Evolutionary conservation across 352 stramenopile genomes (phyloP).

Genomic region (Detonula confervacea): DNA sequence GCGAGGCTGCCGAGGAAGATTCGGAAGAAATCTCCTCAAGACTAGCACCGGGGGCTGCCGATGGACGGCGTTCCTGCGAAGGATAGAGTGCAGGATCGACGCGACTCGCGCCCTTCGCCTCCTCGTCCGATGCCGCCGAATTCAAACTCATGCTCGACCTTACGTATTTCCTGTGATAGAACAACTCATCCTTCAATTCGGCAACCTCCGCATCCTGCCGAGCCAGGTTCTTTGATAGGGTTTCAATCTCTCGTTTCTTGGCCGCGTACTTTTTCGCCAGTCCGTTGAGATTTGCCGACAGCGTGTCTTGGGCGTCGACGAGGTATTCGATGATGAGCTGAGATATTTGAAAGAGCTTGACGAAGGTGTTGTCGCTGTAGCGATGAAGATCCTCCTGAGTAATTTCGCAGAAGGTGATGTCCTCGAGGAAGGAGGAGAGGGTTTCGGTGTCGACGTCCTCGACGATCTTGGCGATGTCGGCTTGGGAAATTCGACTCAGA

Average conservation of each 20-base stretch:
- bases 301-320: slow-evolving; percentile 75
- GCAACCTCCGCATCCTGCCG: slow-evolving; percentile 42
- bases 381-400: slow-evolving; percentile 74
- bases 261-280: slow-evolving; percentile 46
- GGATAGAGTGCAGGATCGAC: slow-evolving; percentile 23
- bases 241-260: slow-evolving; percentile 54
- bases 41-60: not conserved
- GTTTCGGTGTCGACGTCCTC: slow-evolving; percentile 79
- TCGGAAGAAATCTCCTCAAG: not conserved
- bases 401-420: slow-evolving; percentile 78
- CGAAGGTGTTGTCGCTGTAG: slow-evolving; percentile 76
- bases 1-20: too few species aligned
- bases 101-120: not conserved
- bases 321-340: slow-evolving; percentile 86
- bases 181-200: slow-evolving; percentile 36
- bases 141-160: slow-evolving; percentile 18
- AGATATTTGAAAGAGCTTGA: slow-evolving; percentile 81
- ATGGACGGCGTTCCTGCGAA: slow-evolving; percentile 30
- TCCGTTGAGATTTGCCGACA: slow-evolving; percentile 69
- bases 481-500: slow-evolving; percentile 54
- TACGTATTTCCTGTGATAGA: slow-evolving; percentile 14
- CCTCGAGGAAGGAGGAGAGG: slow-evolving; percentile 76
- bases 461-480: slow-evolving; percentile 73
- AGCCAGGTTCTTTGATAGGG: slow-evolving; percentile 15
- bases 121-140: not conserved